A percentile compares a stretch with the other conserved stretches of the same genome.
Evolutionary conservation across 1,284 basidiomycete genomes (phyloP).

Genomic region (Coriolopsis trogii): DNA sequence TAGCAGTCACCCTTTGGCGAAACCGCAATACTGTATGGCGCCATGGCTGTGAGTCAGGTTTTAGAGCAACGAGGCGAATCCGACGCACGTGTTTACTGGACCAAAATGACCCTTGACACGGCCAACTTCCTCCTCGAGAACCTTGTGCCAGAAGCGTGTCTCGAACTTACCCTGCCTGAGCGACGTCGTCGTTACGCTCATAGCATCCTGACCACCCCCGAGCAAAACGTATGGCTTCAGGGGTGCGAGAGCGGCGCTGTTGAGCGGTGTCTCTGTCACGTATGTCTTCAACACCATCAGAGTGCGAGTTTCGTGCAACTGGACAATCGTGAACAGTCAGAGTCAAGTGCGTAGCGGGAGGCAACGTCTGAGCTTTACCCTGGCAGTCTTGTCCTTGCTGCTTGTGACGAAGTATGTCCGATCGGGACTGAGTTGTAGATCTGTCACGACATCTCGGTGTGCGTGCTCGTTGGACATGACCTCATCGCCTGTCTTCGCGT

Average conservation of each 20-base stretch:
- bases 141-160: slow-evolving; percentile 97
- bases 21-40: slow-evolving; percentile 73
- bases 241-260: slow-evolving; percentile 90
- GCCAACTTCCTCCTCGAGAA: slow-evolving; percentile 98
- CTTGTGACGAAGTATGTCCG: slow-evolving; percentile 95
- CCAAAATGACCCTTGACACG: slow-evolving; percentile 97
- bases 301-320: slow-evolving; percentile 91
- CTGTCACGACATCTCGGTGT: slow-evolving; percentile 85
- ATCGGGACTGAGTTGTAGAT: slow-evolving; percentile 91
- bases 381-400: slow-evolving; percentile 95
- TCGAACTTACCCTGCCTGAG: slow-evolving; percentile 96
- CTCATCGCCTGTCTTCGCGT: slow-evolving; percentile 89
- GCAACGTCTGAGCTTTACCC: slow-evolving; percentile 65
- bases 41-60: slow-evolving; percentile 8
- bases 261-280: slow-evolving; percentile 93
- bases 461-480: slow-evolving; percentile 80
- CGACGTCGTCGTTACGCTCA: slow-evolving; percentile 96
- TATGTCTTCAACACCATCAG: slow-evolving; percentile 93
- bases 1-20: slow-evolving; percentile 90
- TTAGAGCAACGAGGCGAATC: neutral
- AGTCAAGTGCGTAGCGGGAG: neutral
- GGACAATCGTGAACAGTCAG: neutral
- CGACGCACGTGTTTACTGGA: slow-evolving; percentile 91
- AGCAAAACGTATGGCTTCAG: slow-evolving; percentile 87
- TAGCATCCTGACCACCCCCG: slow-evolving; percentile 98